Evolutionary conservation across 208 protist genomes (phyloP).

Genomic region (Jaenimonas drosophilae): DNA sequence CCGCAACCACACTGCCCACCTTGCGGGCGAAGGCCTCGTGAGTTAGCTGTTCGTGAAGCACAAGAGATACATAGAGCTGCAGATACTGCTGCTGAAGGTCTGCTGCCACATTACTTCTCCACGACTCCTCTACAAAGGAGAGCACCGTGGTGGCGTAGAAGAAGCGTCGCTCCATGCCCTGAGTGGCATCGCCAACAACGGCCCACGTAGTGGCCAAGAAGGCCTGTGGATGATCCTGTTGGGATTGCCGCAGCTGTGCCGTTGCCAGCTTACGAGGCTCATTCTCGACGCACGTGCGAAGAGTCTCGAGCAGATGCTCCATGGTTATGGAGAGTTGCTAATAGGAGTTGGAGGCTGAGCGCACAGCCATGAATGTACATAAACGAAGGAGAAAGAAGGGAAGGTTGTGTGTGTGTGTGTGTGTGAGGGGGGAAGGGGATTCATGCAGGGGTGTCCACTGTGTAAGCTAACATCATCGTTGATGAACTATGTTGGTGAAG

Average conservation of each 20-base stretch:
- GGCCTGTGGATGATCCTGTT: constrained; percentile 31
- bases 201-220: constrained; percentile 61
- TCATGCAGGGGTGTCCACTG: background rate
- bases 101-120: constrained; percentile 27
- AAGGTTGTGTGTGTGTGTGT: constrained; percentile 1
- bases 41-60: constrained; percentile 10
- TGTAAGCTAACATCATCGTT: no score
- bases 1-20: constrained; percentile 28
- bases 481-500: background rate
- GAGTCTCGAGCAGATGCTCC: constrained; percentile 35
- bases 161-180: constrained; percentile 32
- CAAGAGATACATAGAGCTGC: constrained; percentile 28
- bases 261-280: constrained; percentile 35
- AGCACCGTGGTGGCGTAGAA: constrained; percentile 47
- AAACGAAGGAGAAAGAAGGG: constrained; percentile 1
- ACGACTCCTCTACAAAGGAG: constrained; percentile 58
- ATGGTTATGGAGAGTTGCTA: constrained; percentile 9
- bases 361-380: background rate
- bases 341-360: background rate
- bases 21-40: constrained; percentile 42
- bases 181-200: constrained; percentile 16
- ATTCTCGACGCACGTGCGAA: constrained; percentile 53
- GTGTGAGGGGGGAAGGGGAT: background rate
- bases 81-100: constrained; percentile 21
- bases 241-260: constrained; percentile 36